These are phyloP conservation scores for Plasmopara viticola DNA, from an alignment of 352 stramenopile species.

Conservation along the genomic window DNA sequence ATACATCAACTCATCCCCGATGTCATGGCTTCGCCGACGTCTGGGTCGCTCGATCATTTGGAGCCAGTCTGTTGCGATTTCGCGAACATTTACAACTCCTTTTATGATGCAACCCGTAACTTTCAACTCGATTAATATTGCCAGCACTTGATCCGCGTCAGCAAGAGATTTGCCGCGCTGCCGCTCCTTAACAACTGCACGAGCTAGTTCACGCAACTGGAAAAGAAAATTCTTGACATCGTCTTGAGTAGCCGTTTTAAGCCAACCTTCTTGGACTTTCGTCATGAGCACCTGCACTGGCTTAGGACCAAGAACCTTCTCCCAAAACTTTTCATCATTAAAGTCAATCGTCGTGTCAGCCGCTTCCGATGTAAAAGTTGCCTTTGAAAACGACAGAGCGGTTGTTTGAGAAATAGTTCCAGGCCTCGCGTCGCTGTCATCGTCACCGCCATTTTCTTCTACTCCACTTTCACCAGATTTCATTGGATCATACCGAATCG, in stretches of 20 bases:
- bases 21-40: slow-evolving; percentile 76
- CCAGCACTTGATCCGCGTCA: slow-evolving; percentile 80
- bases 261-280: slow-evolving; percentile 81
- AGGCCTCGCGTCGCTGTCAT: slow-evolving; percentile 31
- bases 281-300: slow-evolving; percentile 82
- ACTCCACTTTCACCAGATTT: slow-evolving; percentile 36
- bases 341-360: slow-evolving; percentile 86
- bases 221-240: slow-evolving; percentile 81
- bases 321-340: slow-evolving; percentile 89
- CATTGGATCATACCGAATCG: slow-evolving; percentile 83
- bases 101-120: slow-evolving; percentile 77
- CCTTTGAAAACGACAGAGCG: slow-evolving; percentile 85
- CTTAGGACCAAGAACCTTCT: slow-evolving; percentile 86
- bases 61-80: slow-evolving; percentile 72
- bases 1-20: slow-evolving; percentile 83
- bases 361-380: slow-evolving; percentile 80
- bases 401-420: slow-evolving; percentile 42
- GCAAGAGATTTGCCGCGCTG: slow-evolving; percentile 77
- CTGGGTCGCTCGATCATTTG: slow-evolving; percentile 85
- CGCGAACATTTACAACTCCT: slow-evolving; percentile 64
- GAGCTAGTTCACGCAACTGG: slow-evolving; percentile 69
- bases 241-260: slow-evolving; percentile 60
- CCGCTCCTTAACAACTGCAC: slow-evolving; percentile 76
- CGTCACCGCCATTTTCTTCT: slow-evolving; percentile 36
- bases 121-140: slow-evolving; percentile 85